Conservation (phyloP, 768 basidiomycete genomes). For the Hygrophoropsis aurantiaca region DNA sequence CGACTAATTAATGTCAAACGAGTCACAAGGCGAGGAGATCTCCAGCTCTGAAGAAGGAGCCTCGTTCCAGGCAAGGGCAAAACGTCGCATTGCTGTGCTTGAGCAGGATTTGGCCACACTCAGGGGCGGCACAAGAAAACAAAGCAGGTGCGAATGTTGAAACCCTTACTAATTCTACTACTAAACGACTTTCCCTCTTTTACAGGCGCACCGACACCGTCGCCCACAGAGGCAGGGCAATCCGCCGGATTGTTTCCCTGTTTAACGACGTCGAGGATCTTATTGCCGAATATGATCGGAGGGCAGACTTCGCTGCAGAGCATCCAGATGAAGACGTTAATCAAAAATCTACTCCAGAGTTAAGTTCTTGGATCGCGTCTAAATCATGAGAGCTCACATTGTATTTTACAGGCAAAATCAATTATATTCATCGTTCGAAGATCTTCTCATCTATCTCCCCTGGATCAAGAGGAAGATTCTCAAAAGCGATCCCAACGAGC, state of each 20-base stretch:
- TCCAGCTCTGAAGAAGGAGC: too few relatives aligned
- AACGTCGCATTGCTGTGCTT: neutral
- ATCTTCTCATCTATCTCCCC: slow-evolving; percentile 3
- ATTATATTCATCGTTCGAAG: neutral
- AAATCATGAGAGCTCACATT: too few relatives aligned
- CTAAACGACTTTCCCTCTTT: too few relatives aligned
- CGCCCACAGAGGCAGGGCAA: neutral
- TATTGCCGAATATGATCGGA: slow-evolving; percentile 7
- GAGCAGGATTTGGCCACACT: neutral
- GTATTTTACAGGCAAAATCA: neutral
- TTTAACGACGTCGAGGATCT: slow-evolving; percentile 7
- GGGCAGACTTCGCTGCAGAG: neutral
- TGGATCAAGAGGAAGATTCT: neutral
- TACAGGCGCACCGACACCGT: neutral
- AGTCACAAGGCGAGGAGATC: too few relatives aligned
- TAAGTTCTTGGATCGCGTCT: too few relatives aligned
- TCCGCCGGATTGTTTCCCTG: slow-evolving; percentile 4
- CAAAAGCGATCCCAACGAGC: too few relatives aligned
- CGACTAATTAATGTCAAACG: too few relatives aligned
- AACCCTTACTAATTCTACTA: too few relatives aligned
- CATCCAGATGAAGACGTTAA: too few relatives aligned
- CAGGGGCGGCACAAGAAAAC: neutral
- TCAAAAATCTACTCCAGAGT: too few relatives aligned
- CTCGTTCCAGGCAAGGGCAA: neutral
- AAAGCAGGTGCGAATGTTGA: too few relatives aligned